Conservation (phyloP, 352 stramenopile species). For the Globisporangium heterothallicum region DNA sequence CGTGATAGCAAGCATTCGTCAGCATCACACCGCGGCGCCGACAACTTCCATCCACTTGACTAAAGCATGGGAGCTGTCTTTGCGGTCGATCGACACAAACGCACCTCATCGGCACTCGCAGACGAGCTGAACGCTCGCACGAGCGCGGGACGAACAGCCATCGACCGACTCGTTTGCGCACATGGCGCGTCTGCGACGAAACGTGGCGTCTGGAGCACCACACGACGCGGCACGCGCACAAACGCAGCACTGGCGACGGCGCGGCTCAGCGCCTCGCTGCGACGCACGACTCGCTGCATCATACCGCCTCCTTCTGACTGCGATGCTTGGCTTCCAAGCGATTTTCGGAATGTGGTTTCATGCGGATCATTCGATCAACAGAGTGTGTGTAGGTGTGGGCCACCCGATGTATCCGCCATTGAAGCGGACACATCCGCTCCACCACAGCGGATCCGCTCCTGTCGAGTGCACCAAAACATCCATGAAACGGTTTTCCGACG, state of each 20-base stretch:
- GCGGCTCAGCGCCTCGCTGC: neutral
- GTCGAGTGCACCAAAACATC: neutral
- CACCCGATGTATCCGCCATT: too few relatives aligned
- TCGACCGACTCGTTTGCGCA: neutral
- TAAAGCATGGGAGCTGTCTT: too few relatives aligned
- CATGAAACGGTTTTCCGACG: too few relatives aligned
- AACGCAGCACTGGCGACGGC: neutral
- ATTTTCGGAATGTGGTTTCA: neutral
- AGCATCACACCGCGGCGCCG: neutral
- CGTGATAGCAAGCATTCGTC: neutral
- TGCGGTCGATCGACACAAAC: slow-evolving; percentile 1
- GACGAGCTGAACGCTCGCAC: slow-evolving; percentile 20
- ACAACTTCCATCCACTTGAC: too few relatives aligned
- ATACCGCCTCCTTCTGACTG: neutral
- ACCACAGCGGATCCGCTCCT: neutral
- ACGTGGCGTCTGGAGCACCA: neutral
- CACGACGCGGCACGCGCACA: neutral
- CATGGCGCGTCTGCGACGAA: neutral
- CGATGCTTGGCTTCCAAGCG: too few relatives aligned
- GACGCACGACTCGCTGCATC: slow-evolving; percentile 11
- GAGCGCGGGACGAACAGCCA: slow-evolving; percentile 1
- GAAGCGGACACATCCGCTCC: neutral
- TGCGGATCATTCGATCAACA: neutral
- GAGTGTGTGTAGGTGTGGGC: neutral
- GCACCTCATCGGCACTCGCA: slow-evolving; percentile 26